Percentiles rank a stretch among this genome's conserved stretches.
phyloP scores from a whole-genome alignment of 768 basidiomycete species.

The Leucosporidium creatinivorum region DNA sequence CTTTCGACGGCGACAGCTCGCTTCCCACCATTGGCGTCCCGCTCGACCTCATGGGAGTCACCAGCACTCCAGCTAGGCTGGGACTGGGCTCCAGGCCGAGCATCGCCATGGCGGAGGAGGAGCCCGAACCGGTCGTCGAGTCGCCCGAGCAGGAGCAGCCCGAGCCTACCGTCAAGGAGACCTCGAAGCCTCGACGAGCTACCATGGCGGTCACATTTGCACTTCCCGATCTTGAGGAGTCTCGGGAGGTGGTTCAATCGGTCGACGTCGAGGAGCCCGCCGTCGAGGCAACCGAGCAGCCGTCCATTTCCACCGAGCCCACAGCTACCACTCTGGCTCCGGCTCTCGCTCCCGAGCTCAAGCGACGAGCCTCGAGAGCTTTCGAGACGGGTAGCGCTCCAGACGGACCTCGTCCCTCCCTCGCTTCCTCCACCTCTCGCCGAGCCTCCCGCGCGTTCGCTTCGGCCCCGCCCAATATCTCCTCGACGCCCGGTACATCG shows the following conservation, averaged over 20 bases:
- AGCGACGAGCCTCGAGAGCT: background rate
- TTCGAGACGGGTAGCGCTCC: background rate
- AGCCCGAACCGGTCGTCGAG: background rate
- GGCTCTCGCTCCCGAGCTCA: too few species aligned
- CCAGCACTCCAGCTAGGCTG: too few species aligned
- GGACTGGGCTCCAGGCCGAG: too few species aligned
- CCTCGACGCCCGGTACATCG: background rate
- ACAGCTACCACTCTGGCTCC: too few species aligned
- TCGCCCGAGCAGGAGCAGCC: background rate
- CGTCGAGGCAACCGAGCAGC: background rate
- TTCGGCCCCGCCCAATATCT: background rate
- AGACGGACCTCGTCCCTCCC: too few species aligned
- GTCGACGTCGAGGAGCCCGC: background rate
- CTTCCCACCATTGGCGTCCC: too few species aligned
- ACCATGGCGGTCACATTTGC: background rate
- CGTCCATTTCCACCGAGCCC: too few species aligned
- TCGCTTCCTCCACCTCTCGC: background rate
- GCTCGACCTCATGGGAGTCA: too few species aligned
- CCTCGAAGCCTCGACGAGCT: background rate
- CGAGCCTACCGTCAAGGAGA: background rate
- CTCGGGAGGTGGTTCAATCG: background rate
- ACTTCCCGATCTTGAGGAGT: background rate
- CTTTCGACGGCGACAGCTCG: too few species aligned
- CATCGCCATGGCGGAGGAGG: too few species aligned
- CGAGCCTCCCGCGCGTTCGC: slow-evolving; percentile 1